Evolutionary conservation across 2,329 filamentous ascomycete genomes (phyloP), one percentile per base, ranked within the genome.

Genomic region (Colletotrichum liriopes): DNA sequence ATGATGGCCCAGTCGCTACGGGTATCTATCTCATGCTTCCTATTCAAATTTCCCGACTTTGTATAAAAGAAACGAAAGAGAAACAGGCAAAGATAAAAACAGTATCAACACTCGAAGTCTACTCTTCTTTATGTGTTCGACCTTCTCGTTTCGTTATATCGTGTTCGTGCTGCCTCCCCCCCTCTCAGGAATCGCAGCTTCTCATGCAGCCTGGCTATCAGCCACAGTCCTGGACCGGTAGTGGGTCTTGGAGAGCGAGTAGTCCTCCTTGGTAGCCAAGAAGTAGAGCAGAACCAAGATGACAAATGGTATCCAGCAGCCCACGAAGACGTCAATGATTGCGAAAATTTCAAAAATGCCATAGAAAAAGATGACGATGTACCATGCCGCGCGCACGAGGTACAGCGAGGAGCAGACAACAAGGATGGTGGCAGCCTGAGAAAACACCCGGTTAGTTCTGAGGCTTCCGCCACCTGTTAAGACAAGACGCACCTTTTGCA

Each of bases 351-450:
- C 2, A 41, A 26, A 20, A 8, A 43, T 4, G 18, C 4, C 51
- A 18, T 43, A 32, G 11, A 65, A 12, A 5, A 14, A 0, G 26
- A 6, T 1, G 1, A 43, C 23, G 1, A 69, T 20, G 12, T 3
- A 16, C 60, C 52, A 69, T 0, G 45, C 20, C 32, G 29, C 12
- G 32, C 51, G 35, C 1, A 69, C 43, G 51, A 58, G 32, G 26
- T 32, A 69, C 18, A 65, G 60, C 11, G 66, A 65, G 16, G 43
- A 23, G 23, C 14, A n/a, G 29, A 16, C 16, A 32, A 69, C 41
- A 0, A 69, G 14, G 20, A 65, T 41, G 18, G 32, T 51, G 18
- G 41, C 52, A 5, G 66, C 51, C 59, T 68, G n/a, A 3, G 12
- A 26, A n/a, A 1, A 45, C 2, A 4, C 8, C 1, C 1, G 12